phyloP scores from a whole-genome alignment of 371 early-diverging fungal genomes.

The Dentiscutata heterogama region DNA sequence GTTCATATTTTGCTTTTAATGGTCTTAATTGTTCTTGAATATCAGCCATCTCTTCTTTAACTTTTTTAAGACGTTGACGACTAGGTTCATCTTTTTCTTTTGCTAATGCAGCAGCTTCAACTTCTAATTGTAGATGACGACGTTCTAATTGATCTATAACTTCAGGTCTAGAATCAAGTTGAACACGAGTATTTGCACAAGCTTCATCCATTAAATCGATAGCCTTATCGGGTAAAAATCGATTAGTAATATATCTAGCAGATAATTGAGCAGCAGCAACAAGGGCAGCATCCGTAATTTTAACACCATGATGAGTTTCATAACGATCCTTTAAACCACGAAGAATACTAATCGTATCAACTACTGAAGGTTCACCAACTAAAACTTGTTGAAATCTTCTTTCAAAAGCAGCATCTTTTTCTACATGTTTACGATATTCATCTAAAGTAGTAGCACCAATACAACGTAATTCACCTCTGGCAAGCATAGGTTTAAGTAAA shows the following conservation, averaged over 20 bases:
- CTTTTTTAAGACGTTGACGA: slow-evolving; percentile 80
- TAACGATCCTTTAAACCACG: slow-evolving; percentile 88
- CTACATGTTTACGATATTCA: slow-evolving; percentile 83
- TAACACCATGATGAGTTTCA: slow-evolving; percentile 89
- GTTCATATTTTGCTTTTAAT: slow-evolving; percentile 85
- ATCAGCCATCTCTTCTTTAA: slow-evolving; percentile 84
- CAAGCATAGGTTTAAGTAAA: slow-evolving; percentile 90
- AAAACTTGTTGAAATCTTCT: slow-evolving; percentile 90
- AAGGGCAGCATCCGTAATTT: slow-evolving; percentile 83
- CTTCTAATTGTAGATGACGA: slow-evolving; percentile 88
- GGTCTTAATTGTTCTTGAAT: slow-evolving; percentile 90
- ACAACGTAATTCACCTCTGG: slow-evolving; percentile 85
- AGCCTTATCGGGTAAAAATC: slow-evolving; percentile 85
- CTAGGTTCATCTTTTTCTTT: slow-evolving; percentile 92
- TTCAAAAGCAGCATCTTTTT: slow-evolving; percentile 92
- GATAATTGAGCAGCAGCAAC: slow-evolving; percentile 84
- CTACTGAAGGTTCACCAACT: slow-evolving; percentile 84
- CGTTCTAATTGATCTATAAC: slow-evolving; percentile 94
- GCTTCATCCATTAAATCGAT: slow-evolving; percentile 96
- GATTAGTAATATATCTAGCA: slow-evolving; percentile 82
- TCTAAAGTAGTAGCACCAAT: slow-evolving; percentile 93
- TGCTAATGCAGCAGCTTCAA: slow-evolving; percentile 92
- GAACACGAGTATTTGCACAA: slow-evolving; percentile 94
- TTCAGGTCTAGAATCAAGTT: slow-evolving; percentile 96
- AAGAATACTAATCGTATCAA: slow-evolving; percentile 86